phyloP scores from a whole-genome alignment of 2,329 filamentous ascomycete genomes.

The Sarocladium oryzae region DNA sequence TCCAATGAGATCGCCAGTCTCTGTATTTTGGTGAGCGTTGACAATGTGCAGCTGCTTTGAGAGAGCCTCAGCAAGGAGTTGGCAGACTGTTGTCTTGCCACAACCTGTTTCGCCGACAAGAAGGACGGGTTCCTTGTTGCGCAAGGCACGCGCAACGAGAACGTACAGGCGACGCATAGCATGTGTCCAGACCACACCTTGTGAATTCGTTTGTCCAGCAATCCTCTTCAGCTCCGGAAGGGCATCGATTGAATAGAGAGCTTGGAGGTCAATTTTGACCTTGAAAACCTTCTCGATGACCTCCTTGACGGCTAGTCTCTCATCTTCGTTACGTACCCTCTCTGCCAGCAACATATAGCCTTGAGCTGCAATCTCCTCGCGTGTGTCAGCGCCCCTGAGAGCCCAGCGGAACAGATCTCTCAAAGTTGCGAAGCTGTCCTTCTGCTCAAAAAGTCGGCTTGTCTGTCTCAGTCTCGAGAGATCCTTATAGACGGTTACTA shows the following conservation, averaged over 20 bases:
- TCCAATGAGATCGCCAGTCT: conserved; percentile 94
- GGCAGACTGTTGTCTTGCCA: conserved; percentile 94
- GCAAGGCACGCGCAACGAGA: conserved; percentile 77
- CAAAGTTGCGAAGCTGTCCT: conserved; percentile 93
- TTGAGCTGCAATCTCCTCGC: conserved; percentile 83
- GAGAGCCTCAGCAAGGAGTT: conserved; percentile 79
- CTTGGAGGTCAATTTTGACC: conserved; percentile 67
- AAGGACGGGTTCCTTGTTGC: conserved; percentile 88
- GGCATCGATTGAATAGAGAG: conserved; percentile 60
- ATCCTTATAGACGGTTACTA: conserved; percentile 91
- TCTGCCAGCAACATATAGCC: conserved; percentile 96
- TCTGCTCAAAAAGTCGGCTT: conserved; percentile 88
- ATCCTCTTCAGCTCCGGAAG: conserved; percentile 50
- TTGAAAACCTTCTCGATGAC: conserved; percentile 90
- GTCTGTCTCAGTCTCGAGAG: conserved; percentile 85
- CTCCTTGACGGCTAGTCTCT: conserved; percentile 74
- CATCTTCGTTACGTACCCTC: conserved; percentile 84
- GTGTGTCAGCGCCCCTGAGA: conserved; percentile 71
- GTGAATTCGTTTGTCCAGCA: conserved; percentile 39
- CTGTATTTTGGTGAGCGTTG: conserved; percentile 97
- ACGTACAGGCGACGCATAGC: conserved; percentile 91
- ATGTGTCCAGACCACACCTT: conserved; percentile 84
- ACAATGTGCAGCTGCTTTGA: conserved; percentile 75
- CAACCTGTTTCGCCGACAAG: conserved; percentile 96
- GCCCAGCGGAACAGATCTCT: conserved; percentile 97